A percentile compares a stretch with the other conserved stretches of the same genome.
Conservation (phyloP, 108 stramenopile species). For the Mayamaea pseudoterrestris region DNA sequence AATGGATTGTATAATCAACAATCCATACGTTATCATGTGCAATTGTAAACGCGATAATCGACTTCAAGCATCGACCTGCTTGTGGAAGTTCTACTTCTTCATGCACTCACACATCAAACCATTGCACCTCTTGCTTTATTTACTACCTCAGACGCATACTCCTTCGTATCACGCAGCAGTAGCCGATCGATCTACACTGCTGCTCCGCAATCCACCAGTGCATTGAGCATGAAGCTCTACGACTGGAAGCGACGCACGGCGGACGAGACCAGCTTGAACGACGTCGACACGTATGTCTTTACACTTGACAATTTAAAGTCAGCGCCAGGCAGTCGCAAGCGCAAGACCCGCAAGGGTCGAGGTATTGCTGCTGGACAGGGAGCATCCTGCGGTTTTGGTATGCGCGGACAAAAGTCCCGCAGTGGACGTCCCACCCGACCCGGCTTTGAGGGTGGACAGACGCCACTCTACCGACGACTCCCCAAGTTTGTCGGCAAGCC, state of each 20-base stretch:
- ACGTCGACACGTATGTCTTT: slow-evolving; percentile 54
- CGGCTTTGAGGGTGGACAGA: slow-evolving; percentile 97
- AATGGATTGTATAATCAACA: no score
- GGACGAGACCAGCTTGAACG: slow-evolving; percentile 63
- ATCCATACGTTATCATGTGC: no score
- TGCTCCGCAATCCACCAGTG: not conserved
- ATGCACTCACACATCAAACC: no score
- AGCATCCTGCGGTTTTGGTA: slow-evolving; percentile 93
- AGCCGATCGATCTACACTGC: not conserved
- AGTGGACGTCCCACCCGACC: slow-evolving; percentile 74
- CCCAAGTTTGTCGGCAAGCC: slow-evolving; percentile 91
- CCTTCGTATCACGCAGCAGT: slow-evolving; percentile 1
- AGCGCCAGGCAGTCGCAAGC: slow-evolving; percentile 75
- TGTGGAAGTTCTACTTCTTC: no score
- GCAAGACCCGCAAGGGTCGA: slow-evolving; percentile 86
- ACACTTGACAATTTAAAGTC: slow-evolving; percentile 62
- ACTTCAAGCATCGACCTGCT: no score
- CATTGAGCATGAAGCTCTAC: slow-evolving; percentile 77
- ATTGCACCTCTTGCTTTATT: no score
- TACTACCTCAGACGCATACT: slow-evolving; percentile 8
- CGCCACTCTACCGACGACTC: slow-evolving; percentile 86
- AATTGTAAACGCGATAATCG: no score
- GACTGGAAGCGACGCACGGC: slow-evolving; percentile 92
- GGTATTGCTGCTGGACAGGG: slow-evolving; percentile 96
- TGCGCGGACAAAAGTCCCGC: slow-evolving; percentile 95